Conservation (phyloP, 257 asterid genomes). For the Galeopsis tetrahit region DNA sequence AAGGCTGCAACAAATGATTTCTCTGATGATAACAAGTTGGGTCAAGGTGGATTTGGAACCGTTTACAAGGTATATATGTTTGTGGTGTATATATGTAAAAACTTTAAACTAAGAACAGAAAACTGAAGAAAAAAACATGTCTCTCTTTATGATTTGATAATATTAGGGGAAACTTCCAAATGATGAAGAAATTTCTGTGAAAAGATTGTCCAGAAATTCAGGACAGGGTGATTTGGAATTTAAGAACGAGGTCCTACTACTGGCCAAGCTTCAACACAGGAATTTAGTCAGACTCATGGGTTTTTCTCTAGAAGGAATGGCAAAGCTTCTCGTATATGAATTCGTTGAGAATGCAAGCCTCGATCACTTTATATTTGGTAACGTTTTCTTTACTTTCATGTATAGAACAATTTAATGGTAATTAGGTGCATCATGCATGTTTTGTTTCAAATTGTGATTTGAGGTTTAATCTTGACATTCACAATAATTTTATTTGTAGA, state of each 20-base stretch:
- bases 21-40: constrained; percentile 31
- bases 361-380: constrained; percentile 46
- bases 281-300: constrained; percentile 44
- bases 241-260: constrained; percentile 37
- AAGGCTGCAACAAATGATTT: constrained; percentile 39
- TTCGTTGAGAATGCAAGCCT: constrained; percentile 39
- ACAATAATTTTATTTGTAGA: not conserved
- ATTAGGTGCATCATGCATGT: no score
- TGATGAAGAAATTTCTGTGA: constrained; percentile 41
- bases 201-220: constrained; percentile 36
- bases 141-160: not conserved
- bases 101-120: not conserved
- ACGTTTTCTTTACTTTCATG: not conserved
- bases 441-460: no score
- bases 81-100: no score
- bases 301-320: constrained; percentile 24
- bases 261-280: constrained; percentile 42
- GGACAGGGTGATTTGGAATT: constrained; percentile 38
- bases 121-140: no score
- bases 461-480: no score
- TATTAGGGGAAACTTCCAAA: constrained; percentile 33
- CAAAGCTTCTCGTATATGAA: constrained; percentile 39
- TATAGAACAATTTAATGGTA: no score
- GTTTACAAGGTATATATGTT: constrained; percentile 40
- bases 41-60: constrained; percentile 48